Evolutionary conservation across 768 basidiomycete species (phyloP).

Genomic region (Tubosaeta sp.): DNA sequence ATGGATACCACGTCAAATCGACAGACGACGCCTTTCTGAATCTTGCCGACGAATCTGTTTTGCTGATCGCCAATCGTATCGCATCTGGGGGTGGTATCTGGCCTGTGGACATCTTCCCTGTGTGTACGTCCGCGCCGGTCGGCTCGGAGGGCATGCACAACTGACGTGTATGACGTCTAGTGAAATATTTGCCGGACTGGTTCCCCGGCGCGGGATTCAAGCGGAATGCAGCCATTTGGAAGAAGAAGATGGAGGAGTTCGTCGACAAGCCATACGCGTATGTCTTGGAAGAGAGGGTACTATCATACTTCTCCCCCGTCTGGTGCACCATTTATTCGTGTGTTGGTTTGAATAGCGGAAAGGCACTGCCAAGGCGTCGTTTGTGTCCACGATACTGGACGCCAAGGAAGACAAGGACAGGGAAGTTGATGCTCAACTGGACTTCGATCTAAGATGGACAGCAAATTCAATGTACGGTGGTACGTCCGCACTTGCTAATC

Average conservation of each 20-base stretch:
- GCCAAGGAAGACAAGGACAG: neutral
- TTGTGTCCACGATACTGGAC: slow-evolving; percentile 52
- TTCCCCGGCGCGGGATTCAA: slow-evolving; percentile 67
- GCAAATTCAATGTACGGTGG: slow-evolving; percentile 78
- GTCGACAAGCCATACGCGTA: slow-evolving; percentile 60
- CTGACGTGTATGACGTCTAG: slow-evolving; percentile 15
- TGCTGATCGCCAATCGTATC: slow-evolving; percentile 40
- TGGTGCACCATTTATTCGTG: neutral
- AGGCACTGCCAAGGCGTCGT: slow-evolving; percentile 37
- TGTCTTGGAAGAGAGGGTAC: slow-evolving; percentile 54
- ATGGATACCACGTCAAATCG: slow-evolving; percentile 49
- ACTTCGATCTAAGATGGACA: slow-evolving; percentile 73
- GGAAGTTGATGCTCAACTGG: slow-evolving; percentile 32
- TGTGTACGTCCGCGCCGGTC: slow-evolving; percentile 19
- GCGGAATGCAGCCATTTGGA: slow-evolving; percentile 57
- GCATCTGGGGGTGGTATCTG: slow-evolving; percentile 41
- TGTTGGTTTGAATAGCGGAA: slow-evolving; percentile 22
- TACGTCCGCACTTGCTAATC: slow-evolving; percentile 15
- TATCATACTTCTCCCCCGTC: neutral
- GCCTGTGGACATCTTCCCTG: slow-evolving; percentile 39
- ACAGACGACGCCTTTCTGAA: slow-evolving; percentile 39
- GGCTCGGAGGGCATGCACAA: no score
- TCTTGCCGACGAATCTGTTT: slow-evolving; percentile 41
- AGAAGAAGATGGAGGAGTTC: slow-evolving; percentile 57
- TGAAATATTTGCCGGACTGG: slow-evolving; percentile 61